These are phyloP conservation scores for Phyllosticta citribraziliensis DNA, from an alignment of 2,329 filamentous ascomycete genomes.

Conservation along the genomic window DNA sequence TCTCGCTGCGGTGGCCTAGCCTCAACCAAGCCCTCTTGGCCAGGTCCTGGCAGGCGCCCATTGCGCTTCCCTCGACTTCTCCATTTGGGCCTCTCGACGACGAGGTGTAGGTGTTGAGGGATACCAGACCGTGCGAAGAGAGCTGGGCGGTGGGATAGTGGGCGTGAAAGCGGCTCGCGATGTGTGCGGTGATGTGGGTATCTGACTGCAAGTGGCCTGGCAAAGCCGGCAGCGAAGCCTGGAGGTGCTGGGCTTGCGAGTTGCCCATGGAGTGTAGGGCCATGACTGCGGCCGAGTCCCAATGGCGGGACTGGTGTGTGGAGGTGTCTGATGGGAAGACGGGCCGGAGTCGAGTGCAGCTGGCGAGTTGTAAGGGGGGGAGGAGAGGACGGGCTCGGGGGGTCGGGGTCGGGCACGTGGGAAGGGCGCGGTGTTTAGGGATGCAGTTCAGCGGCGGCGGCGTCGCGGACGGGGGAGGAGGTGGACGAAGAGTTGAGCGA, in stretches of 20 bases:
- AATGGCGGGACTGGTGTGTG: conserved; percentile 13
- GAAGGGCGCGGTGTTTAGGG: conserved; percentile 4
- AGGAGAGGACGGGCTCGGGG: neutral
- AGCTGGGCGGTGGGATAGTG: conserved; percentile 78
- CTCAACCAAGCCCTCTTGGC: conserved; percentile 78
- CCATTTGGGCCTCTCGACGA: conserved; percentile 85
- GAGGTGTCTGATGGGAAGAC: neutral
- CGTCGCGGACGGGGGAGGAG: neutral
- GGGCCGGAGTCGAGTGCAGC: conserved; percentile 17
- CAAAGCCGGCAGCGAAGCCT: conserved; percentile 79
- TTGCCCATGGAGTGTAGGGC: conserved; percentile 41
- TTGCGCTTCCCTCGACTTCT: conserved; percentile 80
- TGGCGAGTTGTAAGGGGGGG: conserved; percentile 20
- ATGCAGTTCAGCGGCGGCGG: conserved; percentile 2
- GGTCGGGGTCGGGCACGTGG: neutral
- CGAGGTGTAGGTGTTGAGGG: conserved; percentile 88
- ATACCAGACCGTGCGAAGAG: conserved; percentile 84
- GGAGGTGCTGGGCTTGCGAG: conserved; percentile 52
- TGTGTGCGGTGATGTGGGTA: conserved; percentile 69
- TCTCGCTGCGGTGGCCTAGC: conserved; percentile 79
- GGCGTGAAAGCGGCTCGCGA: conserved; percentile 85
- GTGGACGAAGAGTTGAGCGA: conserved; percentile 8
- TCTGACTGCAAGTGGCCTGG: conserved; percentile 74
- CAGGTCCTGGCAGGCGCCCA: conserved; percentile 86
- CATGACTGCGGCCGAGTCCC: conserved; percentile 40